A percentile compares a stretch with the other conserved stretches of the same genome.
Evolutionary conservation across 768 basidiomycete species (phyloP).

Genomic region (Dacryopinax primogenitus): DNA sequence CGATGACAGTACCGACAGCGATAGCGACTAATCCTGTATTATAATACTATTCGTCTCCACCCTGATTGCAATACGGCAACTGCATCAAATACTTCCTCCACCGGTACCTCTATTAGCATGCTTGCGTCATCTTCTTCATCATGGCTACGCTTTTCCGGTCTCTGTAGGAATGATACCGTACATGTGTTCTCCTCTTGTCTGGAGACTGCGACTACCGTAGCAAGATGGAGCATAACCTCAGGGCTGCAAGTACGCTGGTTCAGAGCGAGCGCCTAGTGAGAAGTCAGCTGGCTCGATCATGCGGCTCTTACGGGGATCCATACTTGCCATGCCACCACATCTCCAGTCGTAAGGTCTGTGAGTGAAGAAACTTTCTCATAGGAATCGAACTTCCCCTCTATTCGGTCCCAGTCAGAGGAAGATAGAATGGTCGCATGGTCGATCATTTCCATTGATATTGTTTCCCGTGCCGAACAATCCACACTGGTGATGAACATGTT

Average conservation of each 20-base stretch:
- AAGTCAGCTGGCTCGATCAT: not conserved
- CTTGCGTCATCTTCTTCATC: not conserved
- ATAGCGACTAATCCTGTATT: slow-evolving; percentile 31
- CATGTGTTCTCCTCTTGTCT: not conserved
- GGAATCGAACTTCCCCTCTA: slow-evolving; percentile 24
- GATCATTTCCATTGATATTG: slow-evolving; percentile 12
- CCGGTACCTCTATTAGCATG: not conserved
- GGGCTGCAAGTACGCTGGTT: slow-evolving; percentile 49
- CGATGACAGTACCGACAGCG: slow-evolving; percentile 33
- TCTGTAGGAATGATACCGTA: not conserved
- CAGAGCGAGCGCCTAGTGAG: slow-evolving; percentile 42
- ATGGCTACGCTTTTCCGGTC: not conserved
- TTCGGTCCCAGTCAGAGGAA: slow-evolving; percentile 19
- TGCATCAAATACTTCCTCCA: not conserved
- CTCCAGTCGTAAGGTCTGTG: slow-evolving; percentile 18
- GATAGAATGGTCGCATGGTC: slow-evolving; percentile 20
- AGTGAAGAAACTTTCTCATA: slow-evolving; percentile 18
- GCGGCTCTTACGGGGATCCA: slow-evolving; percentile 9
- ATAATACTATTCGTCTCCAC: not conserved
- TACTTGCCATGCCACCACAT: slow-evolving; percentile 38
- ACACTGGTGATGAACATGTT: slow-evolving; percentile 61
- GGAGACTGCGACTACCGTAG: slow-evolving; percentile 25
- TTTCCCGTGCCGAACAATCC: slow-evolving; percentile 44
- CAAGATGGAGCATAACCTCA: slow-evolving; percentile 42
- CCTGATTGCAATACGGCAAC: not conserved